These are phyloP conservation scores for Pseudocercospora crystallina DNA, from an alignment of 2,329 filamentous ascomycete genomes.

Conservation along the genomic window DNA sequence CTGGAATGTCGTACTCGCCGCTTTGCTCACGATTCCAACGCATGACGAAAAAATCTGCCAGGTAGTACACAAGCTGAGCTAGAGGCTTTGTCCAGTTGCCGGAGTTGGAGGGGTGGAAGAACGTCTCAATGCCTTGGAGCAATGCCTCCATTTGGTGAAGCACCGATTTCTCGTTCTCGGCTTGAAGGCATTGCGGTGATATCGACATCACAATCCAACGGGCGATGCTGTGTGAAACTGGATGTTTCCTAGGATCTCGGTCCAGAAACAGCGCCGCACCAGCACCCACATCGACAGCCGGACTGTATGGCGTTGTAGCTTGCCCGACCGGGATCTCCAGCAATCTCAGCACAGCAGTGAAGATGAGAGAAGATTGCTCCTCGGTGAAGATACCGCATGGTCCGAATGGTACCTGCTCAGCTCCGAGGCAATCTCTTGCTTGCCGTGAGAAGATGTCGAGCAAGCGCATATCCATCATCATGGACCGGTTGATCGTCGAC, in stretches of 20 bases:
- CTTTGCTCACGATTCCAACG: constrained; percentile 95
- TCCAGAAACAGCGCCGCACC: constrained; percentile 85
- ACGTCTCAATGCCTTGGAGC: constrained; percentile 93
- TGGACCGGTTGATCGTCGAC: constrained; percentile 89
- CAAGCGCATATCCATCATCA: constrained; percentile 80
- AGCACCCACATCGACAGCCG: constrained; percentile 73
- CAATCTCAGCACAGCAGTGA: constrained; percentile 83
- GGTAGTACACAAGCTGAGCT: constrained; percentile 85
- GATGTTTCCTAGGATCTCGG: constrained; percentile 90
- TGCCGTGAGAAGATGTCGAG: constrained; percentile 87
- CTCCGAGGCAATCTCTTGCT: constrained; percentile 77
- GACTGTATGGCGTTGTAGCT: constrained; percentile 86
- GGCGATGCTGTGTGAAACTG: constrained; percentile 86
- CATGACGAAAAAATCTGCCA: constrained; percentile 95
- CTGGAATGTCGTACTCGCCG: constrained; percentile 83
- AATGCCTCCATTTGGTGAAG: constrained; percentile 84
- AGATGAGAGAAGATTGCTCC: constrained; percentile 88
- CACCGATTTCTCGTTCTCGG: constrained; percentile 67
- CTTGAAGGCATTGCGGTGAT: constrained; percentile 76
- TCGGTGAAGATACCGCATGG: constrained; percentile 88
- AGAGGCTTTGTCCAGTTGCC: constrained; percentile 88
- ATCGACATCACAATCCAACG: constrained; percentile 91
- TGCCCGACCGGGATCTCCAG: constrained; percentile 97
- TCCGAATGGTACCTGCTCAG: constrained; percentile 73
- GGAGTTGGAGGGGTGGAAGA: constrained; percentile 97